phyloP scores from a whole-genome alignment of 1,284 basidiomycete genomes.

The Ganoderma meredithae region DNA sequence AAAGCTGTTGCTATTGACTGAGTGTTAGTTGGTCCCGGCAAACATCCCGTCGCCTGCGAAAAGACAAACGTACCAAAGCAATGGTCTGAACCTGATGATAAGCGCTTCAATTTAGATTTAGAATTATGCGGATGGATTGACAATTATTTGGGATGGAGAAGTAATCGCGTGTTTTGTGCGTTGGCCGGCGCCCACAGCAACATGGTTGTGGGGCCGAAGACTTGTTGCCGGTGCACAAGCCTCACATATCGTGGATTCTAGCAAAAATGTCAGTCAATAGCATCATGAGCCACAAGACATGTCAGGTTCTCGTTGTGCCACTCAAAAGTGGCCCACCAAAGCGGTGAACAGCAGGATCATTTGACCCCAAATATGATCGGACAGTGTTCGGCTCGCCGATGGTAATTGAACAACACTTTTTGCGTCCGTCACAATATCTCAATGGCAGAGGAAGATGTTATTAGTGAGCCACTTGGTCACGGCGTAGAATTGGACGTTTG shows the following conservation, averaged over 20 bases:
- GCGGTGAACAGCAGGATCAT: too few relatives aligned
- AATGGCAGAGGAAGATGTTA: too few relatives aligned
- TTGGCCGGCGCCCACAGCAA: neutral
- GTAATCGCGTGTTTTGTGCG: neutral
- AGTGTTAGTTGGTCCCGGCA: neutral
- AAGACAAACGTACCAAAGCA: neutral
- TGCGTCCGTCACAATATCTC: too few relatives aligned
- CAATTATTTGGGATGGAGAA: neutral
- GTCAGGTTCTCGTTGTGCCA: too few relatives aligned
- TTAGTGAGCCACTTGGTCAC: too few relatives aligned
- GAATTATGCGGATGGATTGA: neutral
- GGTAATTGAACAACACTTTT: too few relatives aligned
- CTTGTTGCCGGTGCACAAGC: neutral
- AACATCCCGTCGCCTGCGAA: neutral
- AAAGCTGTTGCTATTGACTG: neutral
- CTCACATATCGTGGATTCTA: neutral
- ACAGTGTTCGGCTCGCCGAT: too few relatives aligned
- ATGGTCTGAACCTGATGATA: neutral
- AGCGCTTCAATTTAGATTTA: neutral
- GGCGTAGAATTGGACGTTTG: too few relatives aligned
- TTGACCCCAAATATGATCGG: too few relatives aligned
- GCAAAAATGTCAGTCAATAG: neutral
- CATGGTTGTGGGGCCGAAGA: neutral
- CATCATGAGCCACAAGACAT: neutral
- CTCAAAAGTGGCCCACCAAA: too few relatives aligned